These are phyloP conservation scores for Aspergillaceae sp. DNA, from an alignment of 2,329 filamentous ascomycete species.

Conservation along the genomic window DNA sequence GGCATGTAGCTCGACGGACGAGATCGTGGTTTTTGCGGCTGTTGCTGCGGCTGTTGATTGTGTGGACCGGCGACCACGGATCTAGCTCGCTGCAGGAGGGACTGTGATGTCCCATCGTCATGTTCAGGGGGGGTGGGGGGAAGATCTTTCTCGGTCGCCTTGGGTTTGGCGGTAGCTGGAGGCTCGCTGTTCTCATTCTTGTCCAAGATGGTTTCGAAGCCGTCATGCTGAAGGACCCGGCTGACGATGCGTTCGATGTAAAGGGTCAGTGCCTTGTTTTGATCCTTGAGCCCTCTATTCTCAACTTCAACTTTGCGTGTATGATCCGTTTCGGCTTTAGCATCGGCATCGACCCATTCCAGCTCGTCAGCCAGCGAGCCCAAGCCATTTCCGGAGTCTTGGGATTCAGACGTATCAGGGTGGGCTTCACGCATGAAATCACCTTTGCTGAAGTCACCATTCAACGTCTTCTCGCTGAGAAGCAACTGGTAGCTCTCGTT, in stretches of 20 bases:
- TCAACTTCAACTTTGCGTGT: conserved; percentile 66
- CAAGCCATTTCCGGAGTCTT: conserved; percentile 37
- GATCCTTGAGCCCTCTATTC: conserved; percentile 70
- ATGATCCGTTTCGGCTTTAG: conserved; percentile 52
- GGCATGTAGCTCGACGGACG: conserved; percentile 40
- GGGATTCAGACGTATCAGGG: conserved; percentile 28
- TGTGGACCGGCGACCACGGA: conserved; percentile 46
- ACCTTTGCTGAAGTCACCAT: conserved; percentile 78
- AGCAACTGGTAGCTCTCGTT: conserved; percentile 97
- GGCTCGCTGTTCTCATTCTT: conserved; percentile 52
- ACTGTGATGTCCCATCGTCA: conserved; percentile 34
- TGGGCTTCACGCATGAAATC: conserved; percentile 60
- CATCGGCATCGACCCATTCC: conserved; percentile 57
- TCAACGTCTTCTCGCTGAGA: conserved; percentile 87
- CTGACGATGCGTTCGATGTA: conserved; percentile 99
- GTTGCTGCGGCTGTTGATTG: conserved; percentile 19
- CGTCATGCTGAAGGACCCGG: conserved; percentile 83
- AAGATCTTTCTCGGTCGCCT: conserved; percentile 65
- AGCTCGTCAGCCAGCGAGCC: conserved; percentile 79
- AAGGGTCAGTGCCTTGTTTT: conserved; percentile 92
- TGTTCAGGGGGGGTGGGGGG: conserved; percentile 60
- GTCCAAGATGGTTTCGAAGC: conserved; percentile 89
- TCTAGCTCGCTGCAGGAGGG: conserved; percentile 52
- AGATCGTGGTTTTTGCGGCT: conserved; percentile 27
- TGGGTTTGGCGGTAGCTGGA: conserved; percentile 21